phyloP scores from a whole-genome alignment of 495 filamentous ascomycete species.

The Hypoxylon perforatum region DNA sequence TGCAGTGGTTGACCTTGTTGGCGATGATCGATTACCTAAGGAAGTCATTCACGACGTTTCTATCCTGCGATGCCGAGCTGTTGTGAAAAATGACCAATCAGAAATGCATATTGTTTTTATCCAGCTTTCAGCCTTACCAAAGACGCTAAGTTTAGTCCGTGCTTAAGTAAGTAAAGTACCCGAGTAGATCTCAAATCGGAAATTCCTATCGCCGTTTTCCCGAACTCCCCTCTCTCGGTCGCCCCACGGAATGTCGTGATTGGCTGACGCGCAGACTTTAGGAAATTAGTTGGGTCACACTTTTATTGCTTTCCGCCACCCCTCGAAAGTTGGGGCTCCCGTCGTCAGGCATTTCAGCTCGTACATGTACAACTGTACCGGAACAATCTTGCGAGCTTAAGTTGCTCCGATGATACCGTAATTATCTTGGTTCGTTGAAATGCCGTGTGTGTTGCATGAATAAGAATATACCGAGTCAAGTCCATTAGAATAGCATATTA shows the following conservation, averaged over 20 bases:
- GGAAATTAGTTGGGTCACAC: conserved; percentile 29
- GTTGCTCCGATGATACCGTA: not conserved
- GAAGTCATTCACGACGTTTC: not conserved
- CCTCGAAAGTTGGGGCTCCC: conserved; percentile 14
- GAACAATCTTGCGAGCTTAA: not conserved
- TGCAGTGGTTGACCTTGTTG: not conserved
- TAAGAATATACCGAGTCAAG: not conserved
- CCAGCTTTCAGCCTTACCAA: not conserved
- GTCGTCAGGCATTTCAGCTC: conserved; percentile 32
- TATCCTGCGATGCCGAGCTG: not conserved
- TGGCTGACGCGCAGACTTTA: not conserved
- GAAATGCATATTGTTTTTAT: not conserved
- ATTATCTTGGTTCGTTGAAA: not conserved
- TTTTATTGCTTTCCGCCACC: conserved; percentile 8
- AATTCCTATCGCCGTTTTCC: conserved; percentile 21
- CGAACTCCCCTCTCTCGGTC: not conserved
- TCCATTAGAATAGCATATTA: not conserved
- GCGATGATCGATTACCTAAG: not conserved
- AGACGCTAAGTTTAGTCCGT: too few relatives aligned
- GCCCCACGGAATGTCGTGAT: not conserved
- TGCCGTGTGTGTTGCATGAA: not conserved
- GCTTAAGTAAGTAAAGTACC: too few relatives aligned
- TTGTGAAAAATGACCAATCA: conserved; percentile 20
- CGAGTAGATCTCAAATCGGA: conserved; percentile 11
- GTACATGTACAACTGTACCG: conserved; percentile 20